Evolutionary conservation across 202 grass and related monocot genomes (phyloP), one percentile per base, ranked within the genome.

Genomic region (Sporobolus alterniflorus): DNA sequence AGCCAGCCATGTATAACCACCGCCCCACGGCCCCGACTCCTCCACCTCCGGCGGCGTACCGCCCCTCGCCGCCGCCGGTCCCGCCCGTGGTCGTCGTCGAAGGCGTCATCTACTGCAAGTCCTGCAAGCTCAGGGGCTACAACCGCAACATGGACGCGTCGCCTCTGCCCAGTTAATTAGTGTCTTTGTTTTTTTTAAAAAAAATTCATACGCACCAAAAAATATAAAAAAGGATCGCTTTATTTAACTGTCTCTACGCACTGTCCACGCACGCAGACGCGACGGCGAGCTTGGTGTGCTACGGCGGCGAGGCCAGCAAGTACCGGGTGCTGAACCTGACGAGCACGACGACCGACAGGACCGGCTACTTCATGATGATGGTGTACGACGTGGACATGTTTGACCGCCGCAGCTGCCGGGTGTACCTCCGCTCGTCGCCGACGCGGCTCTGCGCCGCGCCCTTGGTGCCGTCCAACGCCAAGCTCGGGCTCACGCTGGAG

Each of bases 81-180:
- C 88, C 57, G 0, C 77, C 88, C 3, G 88, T 86, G 67, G 25
- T 94, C 72, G 17, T 88, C 31, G 83, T 94, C 11, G 79, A 84
- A 40, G 92, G 92, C 51, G 21, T 86, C 61, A 77, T 91, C 75
- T 91, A 74, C 79, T 91, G 92, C 86, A 83, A 75, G 71, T 87
- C 89, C 42, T 94, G 92, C 89, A 91, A 85, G 17, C 51, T 91
- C 42, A 70, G 9, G 4, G 86, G 83, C 29, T 91, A 94, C 80
- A 89, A 77, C 67, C 21, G 21, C 6, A 15, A 29, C 50, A 74
- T 94, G 82, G 83, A 80, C 60, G 83, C 64, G 47, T 86, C 92
- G n/a, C 92, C 92, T 36, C 80, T 94, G 69, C 86, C 85, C 62
- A 89, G 91, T 91, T 0, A 82, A 85, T 77, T n/a, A n/a, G n/a